Evolutionary conservation across 2,329 filamentous ascomycete genomes (phyloP), one percentile per base, ranked within the genome.

Genomic region (Aspergillus proliferans): DNA sequence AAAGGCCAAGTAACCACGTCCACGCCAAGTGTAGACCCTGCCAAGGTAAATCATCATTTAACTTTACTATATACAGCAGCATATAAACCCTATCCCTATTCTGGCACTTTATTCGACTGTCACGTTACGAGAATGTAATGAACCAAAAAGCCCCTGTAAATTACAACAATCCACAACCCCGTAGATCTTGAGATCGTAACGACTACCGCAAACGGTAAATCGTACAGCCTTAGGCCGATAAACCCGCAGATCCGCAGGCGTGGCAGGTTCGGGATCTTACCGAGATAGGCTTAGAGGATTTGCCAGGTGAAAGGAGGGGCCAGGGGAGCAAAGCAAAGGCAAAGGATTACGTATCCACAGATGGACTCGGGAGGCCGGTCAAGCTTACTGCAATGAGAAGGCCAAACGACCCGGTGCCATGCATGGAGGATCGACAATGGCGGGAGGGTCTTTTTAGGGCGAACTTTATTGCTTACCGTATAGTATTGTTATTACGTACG

Each of bases 331-430:
- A 30, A 30, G 26, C 26, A 30, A 30, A 30, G 26, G 26, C 26
- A 12, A 30, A 12, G 40, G 28, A 6, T 36, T 15, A 12, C 15
- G 14, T 30, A 44, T n/a, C 14, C 12, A 34, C 28, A 34, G 21
- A 21, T 19, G 18, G 8, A 19, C 18, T 19, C 19, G 15, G 38
- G 38, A 12, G 15, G 38, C 10, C 41, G 41, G 21, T 22, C 41
- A 28, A 34, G 30, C 41, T 41, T 53, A 44, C 52, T 55, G 30
- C 18, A 48, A 56, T 34, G 41, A 52, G 48, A 42, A 52, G 40
- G 30, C 47, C 45, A 50, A 43, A 53, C 49, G 46, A 54, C 53
- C 45, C 44, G 51, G 39, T 48, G 48, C 38, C 15, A 4, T 21
- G 15, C 10, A 12, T 40, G 38, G 15, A 40, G 15, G 38, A 40